These are phyloP conservation scores for Thozetella sp. DNA, from an alignment of 495 filamentous ascomycete species.

Conservation along the genomic window DNA sequence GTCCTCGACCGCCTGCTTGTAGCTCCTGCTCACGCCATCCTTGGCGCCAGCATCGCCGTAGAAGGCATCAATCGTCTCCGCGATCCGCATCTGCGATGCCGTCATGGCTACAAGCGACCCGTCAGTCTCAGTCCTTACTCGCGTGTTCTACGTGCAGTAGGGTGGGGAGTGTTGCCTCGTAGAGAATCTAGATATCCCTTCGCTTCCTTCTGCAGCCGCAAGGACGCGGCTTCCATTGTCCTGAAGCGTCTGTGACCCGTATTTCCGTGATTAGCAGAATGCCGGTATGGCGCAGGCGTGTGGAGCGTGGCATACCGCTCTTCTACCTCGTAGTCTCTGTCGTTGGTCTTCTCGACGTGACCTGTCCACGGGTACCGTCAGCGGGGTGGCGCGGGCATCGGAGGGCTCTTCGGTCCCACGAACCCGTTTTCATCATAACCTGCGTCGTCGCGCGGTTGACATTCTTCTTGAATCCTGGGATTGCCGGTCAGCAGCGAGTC, in stretches of 20 bases:
- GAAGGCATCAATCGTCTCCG: conserved; percentile 98
- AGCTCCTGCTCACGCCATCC: conserved; percentile 92
- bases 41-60: conserved; percentile 94
- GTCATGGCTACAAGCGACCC: conserved; percentile 76
- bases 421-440: conserved; percentile 99
- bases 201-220: conserved; percentile 92
- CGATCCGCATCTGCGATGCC: conserved; percentile 98
- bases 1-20: conserved; percentile 98
- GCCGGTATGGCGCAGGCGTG: background rate
- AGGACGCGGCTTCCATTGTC: conserved; percentile 92
- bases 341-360: conserved; percentile 96
- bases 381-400: conserved; percentile 1
- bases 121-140: conserved; percentile 4
- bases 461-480: conserved; percentile 94
- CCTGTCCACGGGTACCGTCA: conserved; percentile 44
- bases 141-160: conserved; percentile 2
- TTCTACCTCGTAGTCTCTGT: conserved; percentile 98
- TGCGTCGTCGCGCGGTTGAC: conserved; percentile 98
- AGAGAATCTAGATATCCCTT: conserved; percentile 96
- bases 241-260: conserved; percentile 71
- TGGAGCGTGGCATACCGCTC: conserved; percentile 70
- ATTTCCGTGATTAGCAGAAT: conserved; percentile 3
- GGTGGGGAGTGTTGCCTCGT: conserved; percentile 60
- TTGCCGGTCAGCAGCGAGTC: too few relatives aligned
- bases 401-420: conserved; percentile 1